phyloP scores from a whole-genome alignment of 2,329 filamentous ascomycete genomes.

The Phyllosticta capitalensis region DNA sequence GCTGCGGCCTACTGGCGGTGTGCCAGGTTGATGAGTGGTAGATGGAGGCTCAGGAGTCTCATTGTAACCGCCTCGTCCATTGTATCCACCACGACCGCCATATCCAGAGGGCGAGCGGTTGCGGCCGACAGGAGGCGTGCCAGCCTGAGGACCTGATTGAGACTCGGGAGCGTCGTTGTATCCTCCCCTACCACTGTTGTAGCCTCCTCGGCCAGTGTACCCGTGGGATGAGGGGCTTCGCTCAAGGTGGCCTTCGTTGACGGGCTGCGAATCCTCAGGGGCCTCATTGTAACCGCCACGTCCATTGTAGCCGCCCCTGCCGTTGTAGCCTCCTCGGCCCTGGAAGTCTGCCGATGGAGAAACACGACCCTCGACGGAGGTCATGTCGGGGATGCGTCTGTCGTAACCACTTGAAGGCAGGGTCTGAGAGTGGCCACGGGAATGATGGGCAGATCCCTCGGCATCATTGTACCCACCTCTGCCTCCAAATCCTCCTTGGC shows the following conservation, averaged over 20 bases:
- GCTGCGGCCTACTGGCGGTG: not conserved
- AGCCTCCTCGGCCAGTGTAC: conserved; percentile 19
- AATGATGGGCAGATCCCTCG: not conserved
- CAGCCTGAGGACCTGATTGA: not conserved
- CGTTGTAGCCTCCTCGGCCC: conserved; percentile 22
- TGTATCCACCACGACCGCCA: conserved; percentile 24
- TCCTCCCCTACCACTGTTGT: conserved; percentile 15
- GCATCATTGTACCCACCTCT: conserved; percentile 17
- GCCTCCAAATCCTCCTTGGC: conserved; percentile 12
- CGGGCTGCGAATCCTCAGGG: not conserved
- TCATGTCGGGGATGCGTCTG: conserved; percentile 1
- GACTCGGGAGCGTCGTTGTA: not conserved
- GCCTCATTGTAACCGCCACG: conserved; percentile 14
- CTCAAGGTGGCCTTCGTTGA: not conserved
- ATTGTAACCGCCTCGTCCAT: conserved; percentile 14
- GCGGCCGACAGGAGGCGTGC: conserved; percentile 1
- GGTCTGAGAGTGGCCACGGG: not conserved
- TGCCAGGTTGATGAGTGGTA: not conserved
- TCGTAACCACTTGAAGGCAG: conserved; percentile 1
- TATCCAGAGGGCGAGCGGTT: conserved; percentile 1
- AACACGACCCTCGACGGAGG: not conserved
- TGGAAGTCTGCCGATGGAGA: conserved; percentile 12
- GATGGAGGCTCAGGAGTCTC: conserved; percentile 11
- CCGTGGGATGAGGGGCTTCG: not conserved
- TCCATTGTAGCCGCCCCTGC: conserved; percentile 23